Evolutionary conservation across 169 alveolate genomes (phyloP).

Genomic region (Cryptosporidium tyzzeri): DNA sequence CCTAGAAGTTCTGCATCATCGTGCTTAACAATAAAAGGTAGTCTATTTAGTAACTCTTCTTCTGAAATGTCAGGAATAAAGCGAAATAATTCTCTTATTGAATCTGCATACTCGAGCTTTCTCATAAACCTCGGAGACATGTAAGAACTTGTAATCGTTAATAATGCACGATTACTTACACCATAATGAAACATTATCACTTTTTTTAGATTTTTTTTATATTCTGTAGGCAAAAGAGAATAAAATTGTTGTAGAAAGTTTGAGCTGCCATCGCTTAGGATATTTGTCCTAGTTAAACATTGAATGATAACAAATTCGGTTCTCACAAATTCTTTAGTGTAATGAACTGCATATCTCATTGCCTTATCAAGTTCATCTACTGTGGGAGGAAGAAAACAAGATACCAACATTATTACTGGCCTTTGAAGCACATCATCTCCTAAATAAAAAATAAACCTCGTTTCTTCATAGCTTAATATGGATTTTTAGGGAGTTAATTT

Average conservation of each 20-base stretch:
- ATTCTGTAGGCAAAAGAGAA: conserved; percentile 44
- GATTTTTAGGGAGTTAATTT: not conserved
- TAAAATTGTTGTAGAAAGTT: conserved; percentile 53
- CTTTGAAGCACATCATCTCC: conserved; percentile 66
- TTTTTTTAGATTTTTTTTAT: conserved; percentile 63
- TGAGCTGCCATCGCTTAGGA: conserved; percentile 48
- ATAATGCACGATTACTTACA: conserved; percentile 64
- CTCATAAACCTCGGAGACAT: conserved; percentile 75
- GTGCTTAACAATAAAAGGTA: conserved; percentile 62
- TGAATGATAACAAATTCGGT: conserved; percentile 52
- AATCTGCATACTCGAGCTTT: conserved; percentile 65
- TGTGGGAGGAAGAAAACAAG: conserved; percentile 63
- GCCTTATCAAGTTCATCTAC: conserved; percentile 71
- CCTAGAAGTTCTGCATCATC: conserved; percentile 71
- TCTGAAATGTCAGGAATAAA: conserved; percentile 62
- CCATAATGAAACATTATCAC: conserved; percentile 75
- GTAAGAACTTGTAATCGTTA: conserved; percentile 56
- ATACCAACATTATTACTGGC: conserved; percentile 49
- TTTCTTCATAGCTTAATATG: conserved; percentile 43
- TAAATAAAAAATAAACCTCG: conserved; percentile 57
- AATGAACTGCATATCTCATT: conserved; percentile 56
- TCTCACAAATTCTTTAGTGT: conserved; percentile 41
- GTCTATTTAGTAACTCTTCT: conserved; percentile 22
- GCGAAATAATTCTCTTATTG: conserved; percentile 56
- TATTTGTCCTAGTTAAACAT: conserved; percentile 61